Evolutionary conservation across 495 filamentous ascomycete genomes (phyloP).

Genomic region (Penicillium coffeae): DNA sequence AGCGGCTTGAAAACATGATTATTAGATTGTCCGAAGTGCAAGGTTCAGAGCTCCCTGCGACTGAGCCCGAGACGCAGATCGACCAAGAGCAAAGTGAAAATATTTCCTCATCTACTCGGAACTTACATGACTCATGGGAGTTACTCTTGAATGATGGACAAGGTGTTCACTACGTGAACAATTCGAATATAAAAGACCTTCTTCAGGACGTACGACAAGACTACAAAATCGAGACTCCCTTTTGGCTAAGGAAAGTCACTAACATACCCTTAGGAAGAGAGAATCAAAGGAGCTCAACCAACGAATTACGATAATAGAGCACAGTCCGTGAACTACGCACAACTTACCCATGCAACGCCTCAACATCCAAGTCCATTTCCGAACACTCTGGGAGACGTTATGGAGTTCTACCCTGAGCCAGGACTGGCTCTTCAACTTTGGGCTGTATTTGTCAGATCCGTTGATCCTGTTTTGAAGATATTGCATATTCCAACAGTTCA

Average conservation of each 20-base stretch:
- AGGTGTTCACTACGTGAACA: constrained; percentile 14
- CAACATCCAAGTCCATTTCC: neutral
- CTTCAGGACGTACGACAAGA: constrained; percentile 9
- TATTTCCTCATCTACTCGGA: neutral
- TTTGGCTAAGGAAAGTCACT: neutral
- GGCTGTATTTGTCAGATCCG: constrained; percentile 57
- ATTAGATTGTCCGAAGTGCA: neutral
- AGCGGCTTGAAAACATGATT: constrained; percentile 45
- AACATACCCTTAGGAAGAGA: constrained; percentile 1
- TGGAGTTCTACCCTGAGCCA: constrained; percentile 51
- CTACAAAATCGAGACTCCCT: neutral
- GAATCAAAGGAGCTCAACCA: neutral
- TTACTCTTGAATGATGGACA: constrained; percentile 15
- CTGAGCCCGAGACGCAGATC: neutral
- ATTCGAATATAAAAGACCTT: constrained; percentile 12
- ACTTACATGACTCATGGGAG: constrained; percentile 3
- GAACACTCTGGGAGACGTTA: constrained; percentile 3
- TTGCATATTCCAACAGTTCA: constrained; percentile 58
- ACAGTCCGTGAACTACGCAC: neutral
- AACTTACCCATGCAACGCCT: constrained; percentile 1
- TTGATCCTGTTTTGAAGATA: constrained; percentile 62
- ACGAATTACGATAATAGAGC: neutral
- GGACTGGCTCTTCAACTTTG: constrained; percentile 65
- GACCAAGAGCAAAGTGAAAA: neutral
- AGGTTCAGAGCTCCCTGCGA: neutral